Evolutionary conservation across 148 eudicot species (phyloP).

Genomic region (Camellia lanceoleosa): DNA sequence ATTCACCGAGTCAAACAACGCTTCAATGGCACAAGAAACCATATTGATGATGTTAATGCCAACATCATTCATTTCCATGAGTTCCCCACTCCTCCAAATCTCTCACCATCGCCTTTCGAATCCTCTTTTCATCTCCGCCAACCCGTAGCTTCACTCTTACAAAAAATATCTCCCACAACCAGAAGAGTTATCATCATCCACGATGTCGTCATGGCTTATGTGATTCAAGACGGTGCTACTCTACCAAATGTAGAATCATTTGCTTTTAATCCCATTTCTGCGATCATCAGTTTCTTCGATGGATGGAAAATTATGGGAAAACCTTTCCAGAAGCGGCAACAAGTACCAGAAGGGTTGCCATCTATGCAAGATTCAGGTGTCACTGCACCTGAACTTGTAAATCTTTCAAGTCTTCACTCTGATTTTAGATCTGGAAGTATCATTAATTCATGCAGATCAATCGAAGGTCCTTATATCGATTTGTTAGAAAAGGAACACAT

Average conservation of each 20-base stretch:
- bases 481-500: conserved; percentile 20
- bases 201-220: conserved; percentile 14
- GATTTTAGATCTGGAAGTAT: conserved; percentile 30
- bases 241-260: conserved; percentile 27
- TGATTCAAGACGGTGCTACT: conserved; percentile 20
- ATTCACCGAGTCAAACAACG: conserved; percentile 38
- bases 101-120: conserved; percentile 7
- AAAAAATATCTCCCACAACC: not conserved
- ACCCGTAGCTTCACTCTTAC: conserved; percentile 13
- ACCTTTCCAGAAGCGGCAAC: conserved; percentile 13
- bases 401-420: conserved; percentile 14
- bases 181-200: conserved; percentile 18
- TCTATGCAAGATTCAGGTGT: conserved; percentile 23
- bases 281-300: not conserved
- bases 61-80: conserved; percentile 16
- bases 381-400: conserved; percentile 16
- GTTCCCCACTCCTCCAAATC: conserved; percentile 5
- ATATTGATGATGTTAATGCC: not conserved
- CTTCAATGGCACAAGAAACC: conserved; percentile 11
- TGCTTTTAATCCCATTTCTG: conserved; percentile 20
- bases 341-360: conserved; percentile 22
- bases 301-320: not conserved
- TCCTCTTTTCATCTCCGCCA: not conserved
- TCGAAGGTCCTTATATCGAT: conserved; percentile 35
- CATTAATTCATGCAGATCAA: conserved; percentile 30